Evolutionary conservation across 352 stramenopile genomes (phyloP).

Genomic region (Phytophthora palmivora): DNA sequence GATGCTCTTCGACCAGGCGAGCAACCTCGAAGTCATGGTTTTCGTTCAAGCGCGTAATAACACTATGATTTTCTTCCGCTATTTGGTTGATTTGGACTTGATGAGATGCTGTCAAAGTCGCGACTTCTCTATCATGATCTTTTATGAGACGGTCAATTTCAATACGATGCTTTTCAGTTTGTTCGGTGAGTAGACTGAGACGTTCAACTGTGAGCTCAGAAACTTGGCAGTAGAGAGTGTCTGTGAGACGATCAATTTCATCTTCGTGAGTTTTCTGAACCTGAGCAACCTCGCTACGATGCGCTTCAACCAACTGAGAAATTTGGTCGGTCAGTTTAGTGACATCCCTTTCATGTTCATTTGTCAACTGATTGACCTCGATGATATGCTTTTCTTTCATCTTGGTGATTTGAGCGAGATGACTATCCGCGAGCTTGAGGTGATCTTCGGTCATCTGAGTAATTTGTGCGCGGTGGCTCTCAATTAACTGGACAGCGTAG

Average conservation of each 20-base stretch:
- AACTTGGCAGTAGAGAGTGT: conserved; percentile 6
- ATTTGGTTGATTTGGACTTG: conserved; percentile 2
- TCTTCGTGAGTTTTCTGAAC: conserved; percentile 5
- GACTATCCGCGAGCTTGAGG: neutral
- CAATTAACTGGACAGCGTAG: conserved; percentile 28
- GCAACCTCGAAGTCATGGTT: conserved; percentile 5
- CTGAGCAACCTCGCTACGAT: neutral
- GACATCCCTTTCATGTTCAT: conserved; percentile 15
- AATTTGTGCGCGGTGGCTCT: conserved; percentile 20
- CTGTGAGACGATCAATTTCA: conserved; percentile 12
- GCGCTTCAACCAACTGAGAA: conserved; percentile 1
- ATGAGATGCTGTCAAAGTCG: neutral
- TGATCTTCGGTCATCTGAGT: conserved; percentile 18
- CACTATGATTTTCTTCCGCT: neutral
- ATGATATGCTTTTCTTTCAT: conserved; percentile 13
- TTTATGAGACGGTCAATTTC: conserved; percentile 5
- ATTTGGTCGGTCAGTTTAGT: conserved; percentile 1
- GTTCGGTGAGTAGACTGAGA: conserved; percentile 8
- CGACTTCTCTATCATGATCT: conserved; percentile 4
- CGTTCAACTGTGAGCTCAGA: conserved; percentile 12
- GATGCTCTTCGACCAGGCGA: neutral
- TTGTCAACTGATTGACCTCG: conserved; percentile 7
- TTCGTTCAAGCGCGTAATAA: conserved; percentile 8
- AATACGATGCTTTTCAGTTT: conserved; percentile 6
- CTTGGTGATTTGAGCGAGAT: conserved; percentile 6